These are phyloP conservation scores for Cardiospermum halicacabum DNA, from an alignment of 345 rosid species.

Conservation along the genomic window DNA sequence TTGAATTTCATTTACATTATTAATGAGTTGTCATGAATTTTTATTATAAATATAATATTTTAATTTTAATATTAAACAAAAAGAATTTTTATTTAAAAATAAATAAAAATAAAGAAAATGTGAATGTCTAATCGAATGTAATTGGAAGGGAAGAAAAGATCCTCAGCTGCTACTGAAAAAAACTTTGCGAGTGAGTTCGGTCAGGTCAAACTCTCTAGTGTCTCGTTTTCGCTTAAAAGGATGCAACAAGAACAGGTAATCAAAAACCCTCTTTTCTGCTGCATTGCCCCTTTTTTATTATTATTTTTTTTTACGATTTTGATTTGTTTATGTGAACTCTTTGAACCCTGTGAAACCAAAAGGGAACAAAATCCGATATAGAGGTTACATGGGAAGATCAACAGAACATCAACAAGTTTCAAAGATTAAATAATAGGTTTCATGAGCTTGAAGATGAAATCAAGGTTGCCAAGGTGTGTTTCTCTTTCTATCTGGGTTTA, in stretches of 20 bases:
- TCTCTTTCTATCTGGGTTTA: neutral
- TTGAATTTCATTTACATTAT: too few species aligned
- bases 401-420: slow-evolving; percentile 84
- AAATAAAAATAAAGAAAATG: too few species aligned
- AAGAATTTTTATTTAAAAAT: too few species aligned
- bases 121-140: too few species aligned
- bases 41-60: too few species aligned
- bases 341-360: slow-evolving; percentile 14
- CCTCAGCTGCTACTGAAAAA: too few species aligned
- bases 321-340: neutral
- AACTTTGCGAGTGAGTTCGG: neutral
- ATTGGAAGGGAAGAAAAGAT: too few species aligned
- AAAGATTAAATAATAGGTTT: slow-evolving; percentile 74
- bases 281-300: too few species aligned
- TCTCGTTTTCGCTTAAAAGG: neutral
- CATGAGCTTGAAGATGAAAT: slow-evolving; percentile 89
- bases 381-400: slow-evolving; percentile 98
- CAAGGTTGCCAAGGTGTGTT: slow-evolving; percentile 63
- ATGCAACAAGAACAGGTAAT: slow-evolving; percentile 17
- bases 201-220: neutral
- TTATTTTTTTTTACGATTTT: too few species aligned
- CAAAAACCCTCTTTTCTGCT: neutral
- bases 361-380: slow-evolving; percentile 80
- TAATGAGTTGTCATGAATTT: too few species aligned
- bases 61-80: too few species aligned